phyloP scores from a whole-genome alignment of 345 rosid genomes.

The Corymbia maculata region DNA sequence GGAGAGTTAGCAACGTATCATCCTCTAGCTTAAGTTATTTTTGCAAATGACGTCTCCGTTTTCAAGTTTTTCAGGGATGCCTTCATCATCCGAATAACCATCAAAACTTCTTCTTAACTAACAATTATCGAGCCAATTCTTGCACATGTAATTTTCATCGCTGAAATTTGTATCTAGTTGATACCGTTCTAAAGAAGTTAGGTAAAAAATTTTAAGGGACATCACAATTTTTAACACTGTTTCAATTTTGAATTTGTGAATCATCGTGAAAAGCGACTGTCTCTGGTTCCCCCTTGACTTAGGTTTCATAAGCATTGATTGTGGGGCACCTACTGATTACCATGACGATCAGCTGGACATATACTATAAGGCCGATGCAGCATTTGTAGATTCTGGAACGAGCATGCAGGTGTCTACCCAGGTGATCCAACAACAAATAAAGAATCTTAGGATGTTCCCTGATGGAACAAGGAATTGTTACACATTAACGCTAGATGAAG shows the following conservation, averaged over 20 bases:
- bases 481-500: too few species aligned
- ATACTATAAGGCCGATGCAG: constrained; percentile 1
- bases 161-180: neutral
- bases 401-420: neutral
- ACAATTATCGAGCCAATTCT: neutral
- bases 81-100: neutral
- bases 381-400: neutral
- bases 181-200: too few species aligned
- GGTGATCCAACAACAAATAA: too few species aligned
- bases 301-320: constrained; percentile 20
- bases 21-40: neutral
- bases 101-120: too few species aligned
- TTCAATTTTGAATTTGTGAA: neutral
- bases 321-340: constrained; percentile 4
- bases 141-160: too few species aligned
- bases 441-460: too few species aligned
- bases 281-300: too few species aligned
- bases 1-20: neutral
- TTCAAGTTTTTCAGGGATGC: neutral
- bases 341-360: neutral
- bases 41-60: neutral
- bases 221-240: too few species aligned
- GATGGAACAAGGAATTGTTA: too few species aligned
- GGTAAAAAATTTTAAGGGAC: neutral
- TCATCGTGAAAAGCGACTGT: neutral